Conservation (phyloP, 352 stramenopile genomes). For the Blastocystis sp. region DNA sequence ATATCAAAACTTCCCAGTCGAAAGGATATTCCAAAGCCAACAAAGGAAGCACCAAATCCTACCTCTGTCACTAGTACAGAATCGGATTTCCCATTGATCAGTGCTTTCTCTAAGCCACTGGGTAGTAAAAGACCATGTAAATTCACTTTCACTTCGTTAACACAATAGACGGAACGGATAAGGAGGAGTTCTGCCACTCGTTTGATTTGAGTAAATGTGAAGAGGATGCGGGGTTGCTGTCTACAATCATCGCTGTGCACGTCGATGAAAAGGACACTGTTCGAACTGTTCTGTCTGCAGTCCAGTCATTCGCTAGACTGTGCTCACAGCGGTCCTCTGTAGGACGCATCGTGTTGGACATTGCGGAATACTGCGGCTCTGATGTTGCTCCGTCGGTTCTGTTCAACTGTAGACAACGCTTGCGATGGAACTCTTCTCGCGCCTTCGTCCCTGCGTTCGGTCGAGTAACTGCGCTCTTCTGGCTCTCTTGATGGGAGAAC, state of each 20-base stretch:
- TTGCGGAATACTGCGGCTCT: neutral
- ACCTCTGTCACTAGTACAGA: neutral
- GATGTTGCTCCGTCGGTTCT: neutral
- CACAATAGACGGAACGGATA: neutral
- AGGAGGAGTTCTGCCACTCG: neutral
- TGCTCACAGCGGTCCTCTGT: neutral
- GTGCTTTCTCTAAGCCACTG: neutral
- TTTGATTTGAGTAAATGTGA: constrained; percentile 39
- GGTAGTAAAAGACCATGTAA: neutral
- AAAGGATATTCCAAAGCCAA: neutral
- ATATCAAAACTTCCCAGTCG: neutral
- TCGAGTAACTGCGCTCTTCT: neutral
- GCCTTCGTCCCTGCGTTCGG: neutral
- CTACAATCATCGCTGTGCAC: neutral
- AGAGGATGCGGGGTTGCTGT: neutral
- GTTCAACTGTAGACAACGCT: neutral
- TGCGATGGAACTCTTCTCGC: neutral
- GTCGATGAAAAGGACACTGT: neutral
- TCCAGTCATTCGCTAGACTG: neutral
- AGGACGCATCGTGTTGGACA: neutral
- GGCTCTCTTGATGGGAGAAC: neutral
- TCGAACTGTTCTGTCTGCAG: neutral
- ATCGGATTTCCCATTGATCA: neutral
- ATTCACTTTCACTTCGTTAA: neutral
- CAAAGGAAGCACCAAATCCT: neutral